These are phyloP conservation scores for Trypanosoma mega DNA, from an alignment of 208 protist species.

Conservation along the genomic window DNA sequence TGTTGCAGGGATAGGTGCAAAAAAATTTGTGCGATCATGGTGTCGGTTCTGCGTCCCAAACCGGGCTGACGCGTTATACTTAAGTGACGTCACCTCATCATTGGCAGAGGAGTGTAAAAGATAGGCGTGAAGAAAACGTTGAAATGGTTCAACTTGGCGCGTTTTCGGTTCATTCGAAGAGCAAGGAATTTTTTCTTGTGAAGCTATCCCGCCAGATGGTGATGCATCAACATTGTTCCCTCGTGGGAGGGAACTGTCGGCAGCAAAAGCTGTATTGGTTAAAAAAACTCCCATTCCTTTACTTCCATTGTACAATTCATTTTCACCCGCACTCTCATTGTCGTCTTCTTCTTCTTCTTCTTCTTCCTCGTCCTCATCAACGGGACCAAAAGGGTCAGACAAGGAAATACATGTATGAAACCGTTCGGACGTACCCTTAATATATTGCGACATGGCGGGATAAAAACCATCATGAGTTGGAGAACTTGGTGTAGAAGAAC, in stretches of 20 bases:
- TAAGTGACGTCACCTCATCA: conserved; percentile 31
- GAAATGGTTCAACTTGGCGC: conserved; percentile 19
- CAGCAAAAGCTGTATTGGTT: too few species aligned
- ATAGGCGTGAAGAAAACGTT: conserved; percentile 43
- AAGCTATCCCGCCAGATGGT: too few species aligned
- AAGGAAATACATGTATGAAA: conserved; percentile 12
- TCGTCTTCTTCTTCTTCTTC: not conserved
- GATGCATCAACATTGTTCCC: too few species aligned
- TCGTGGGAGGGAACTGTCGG: too few species aligned
- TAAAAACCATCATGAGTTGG: too few species aligned
- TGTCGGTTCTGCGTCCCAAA: not conserved
- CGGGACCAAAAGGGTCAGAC: not conserved
- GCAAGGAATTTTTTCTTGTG: too few species aligned
- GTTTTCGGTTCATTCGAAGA: too few species aligned
- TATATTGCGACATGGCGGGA: not conserved
- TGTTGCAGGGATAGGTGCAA: conserved; percentile 47
- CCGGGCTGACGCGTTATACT: conserved; percentile 35
- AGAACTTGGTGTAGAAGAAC: too few species aligned
- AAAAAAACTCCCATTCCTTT: too few species aligned
- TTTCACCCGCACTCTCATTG: not conserved
- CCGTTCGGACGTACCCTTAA: not conserved
- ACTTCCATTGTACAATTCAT: not conserved
- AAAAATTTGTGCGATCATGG: conserved; percentile 35
- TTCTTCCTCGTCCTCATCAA: conserved; percentile 1
- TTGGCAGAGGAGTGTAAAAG: conserved; percentile 12